Percentiles rank a stretch among this genome's conserved stretches.
These are phyloP conservation scores for Leccinum imitatum DNA, from an alignment of 768 basidiomycete genomes.

Conservation along the genomic window DNA sequence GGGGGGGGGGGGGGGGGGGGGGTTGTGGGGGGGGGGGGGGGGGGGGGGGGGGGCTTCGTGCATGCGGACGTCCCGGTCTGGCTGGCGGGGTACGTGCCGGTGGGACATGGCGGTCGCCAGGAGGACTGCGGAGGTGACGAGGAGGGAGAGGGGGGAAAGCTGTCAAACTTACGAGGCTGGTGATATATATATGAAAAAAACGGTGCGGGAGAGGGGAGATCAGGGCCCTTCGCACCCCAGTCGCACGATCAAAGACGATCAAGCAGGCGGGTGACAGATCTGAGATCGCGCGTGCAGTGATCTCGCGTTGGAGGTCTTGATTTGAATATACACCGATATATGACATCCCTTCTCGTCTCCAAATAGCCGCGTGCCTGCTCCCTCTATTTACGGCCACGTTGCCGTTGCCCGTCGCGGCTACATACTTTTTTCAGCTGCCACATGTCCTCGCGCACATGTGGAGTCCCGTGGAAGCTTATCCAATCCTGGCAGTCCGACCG, in stretches of 20 bases:
- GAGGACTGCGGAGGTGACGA: conserved; percentile 35
- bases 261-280: conserved; percentile 35
- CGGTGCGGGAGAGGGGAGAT: conserved; percentile 41
- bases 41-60: conserved; percentile 44
- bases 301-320: conserved; percentile 41
- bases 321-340: conserved; percentile 39
- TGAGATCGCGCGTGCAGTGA: conserved; percentile 37
- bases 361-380: conserved; percentile 59
- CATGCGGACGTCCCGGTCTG: conserved; percentile 61
- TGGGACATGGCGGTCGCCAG: conserved; percentile 50
- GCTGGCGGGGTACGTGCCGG: conserved; percentile 58
- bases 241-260: conserved; percentile 69
- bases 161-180: conserved; percentile 41
- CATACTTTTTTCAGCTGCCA: conserved; percentile 33
- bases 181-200: conserved; percentile 57
- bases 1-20: conserved; percentile 4
- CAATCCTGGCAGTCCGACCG: conserved; percentile 27
- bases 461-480: conserved; percentile 39
- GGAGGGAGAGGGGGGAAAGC: conserved; percentile 50
- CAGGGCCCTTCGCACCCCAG: conserved; percentile 43
- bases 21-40: conserved; percentile 16
- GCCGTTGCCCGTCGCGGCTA: conserved; percentile 46
- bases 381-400: conserved; percentile 41
- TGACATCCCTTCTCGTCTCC: conserved; percentile 38
- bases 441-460: conserved; percentile 35